These are phyloP conservation scores for Dimocarpus longan DNA, from an alignment of 345 rosid genomes.

Conservation along the genomic window DNA sequence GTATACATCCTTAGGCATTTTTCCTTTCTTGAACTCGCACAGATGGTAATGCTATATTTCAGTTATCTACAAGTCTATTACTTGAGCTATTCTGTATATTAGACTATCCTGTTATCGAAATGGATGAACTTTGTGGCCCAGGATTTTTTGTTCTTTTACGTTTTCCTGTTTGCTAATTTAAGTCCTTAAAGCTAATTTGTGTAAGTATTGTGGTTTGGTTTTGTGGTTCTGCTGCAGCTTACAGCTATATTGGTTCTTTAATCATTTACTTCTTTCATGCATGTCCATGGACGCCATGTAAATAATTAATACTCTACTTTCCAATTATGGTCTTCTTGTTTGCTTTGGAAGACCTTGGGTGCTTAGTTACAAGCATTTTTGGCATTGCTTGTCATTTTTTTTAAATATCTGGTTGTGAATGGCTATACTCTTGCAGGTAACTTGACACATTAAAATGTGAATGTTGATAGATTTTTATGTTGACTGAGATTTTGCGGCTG, in stretches of 20 bases:
- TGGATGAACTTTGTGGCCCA: neutral
- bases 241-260: neutral
- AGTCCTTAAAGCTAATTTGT: neutral
- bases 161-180: neutral
- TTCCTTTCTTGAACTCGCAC: neutral
- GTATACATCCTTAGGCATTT: neutral
- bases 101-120: neutral
- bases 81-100: neutral
- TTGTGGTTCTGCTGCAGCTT: neutral
- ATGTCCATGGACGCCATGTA: neutral
- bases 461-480: neutral
- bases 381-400: neutral
- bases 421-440: neutral
- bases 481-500: neutral
- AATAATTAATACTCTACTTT: neutral
- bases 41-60: neutral
- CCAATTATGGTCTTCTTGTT: neutral
- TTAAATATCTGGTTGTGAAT: neutral
- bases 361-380: neutral
- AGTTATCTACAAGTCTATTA: neutral
- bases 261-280: neutral
- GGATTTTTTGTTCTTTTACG: neutral
- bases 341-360: slow-evolving; percentile 9
- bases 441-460: neutral
- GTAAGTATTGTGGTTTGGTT: neutral